Evolutionary conservation across 768 basidiomycete genomes (phyloP).

Genomic region (Steccherinum ochraceum): DNA sequence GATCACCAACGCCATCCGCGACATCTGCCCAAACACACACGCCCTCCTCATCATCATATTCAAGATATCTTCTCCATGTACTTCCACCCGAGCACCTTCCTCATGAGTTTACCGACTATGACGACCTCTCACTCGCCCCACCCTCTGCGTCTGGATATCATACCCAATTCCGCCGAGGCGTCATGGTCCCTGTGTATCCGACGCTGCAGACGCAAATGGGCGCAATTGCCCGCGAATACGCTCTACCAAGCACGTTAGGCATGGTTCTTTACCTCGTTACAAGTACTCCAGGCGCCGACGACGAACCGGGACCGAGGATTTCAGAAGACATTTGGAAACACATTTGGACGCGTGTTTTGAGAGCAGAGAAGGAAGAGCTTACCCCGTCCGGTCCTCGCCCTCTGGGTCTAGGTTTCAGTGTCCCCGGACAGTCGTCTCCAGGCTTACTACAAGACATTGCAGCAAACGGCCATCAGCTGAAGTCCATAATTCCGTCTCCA

Average conservation of each 20-base stretch:
- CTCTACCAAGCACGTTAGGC: slow-evolving; percentile 80
- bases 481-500: slow-evolving; percentile 40
- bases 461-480: slow-evolving; percentile 25
- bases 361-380: slow-evolving; percentile 45
- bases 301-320: slow-evolving; percentile 71
- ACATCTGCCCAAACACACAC: slow-evolving; percentile 30
- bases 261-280: slow-evolving; percentile 76
- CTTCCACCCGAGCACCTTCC: slow-evolving; percentile 72
- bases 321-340: slow-evolving; percentile 86
- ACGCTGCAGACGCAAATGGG: slow-evolving; percentile 76
- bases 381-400: slow-evolving; percentile 28
- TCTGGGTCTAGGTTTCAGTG: slow-evolving; percentile 31
- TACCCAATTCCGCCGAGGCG: slow-evolving; percentile 73
- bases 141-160: slow-evolving; percentile 68
- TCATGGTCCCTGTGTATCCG: slow-evolving; percentile 80
- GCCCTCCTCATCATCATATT: slow-evolving; percentile 31
- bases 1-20: slow-evolving; percentile 31
- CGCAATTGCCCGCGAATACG: slow-evolving; percentile 91
- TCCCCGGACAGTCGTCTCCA: slow-evolving; percentile 18
- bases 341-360: slow-evolving; percentile 72
- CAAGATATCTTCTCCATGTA: slow-evolving; percentile 76
- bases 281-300: slow-evolving; percentile 20
- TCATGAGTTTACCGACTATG: slow-evolving; percentile 47
- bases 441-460: slow-evolving; percentile 27
- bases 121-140: slow-evolving; percentile 47